These are phyloP conservation scores for Sporothrix globosa DNA, from an alignment of 2,329 filamentous ascomycete genomes.

Conservation along the genomic window DNA sequence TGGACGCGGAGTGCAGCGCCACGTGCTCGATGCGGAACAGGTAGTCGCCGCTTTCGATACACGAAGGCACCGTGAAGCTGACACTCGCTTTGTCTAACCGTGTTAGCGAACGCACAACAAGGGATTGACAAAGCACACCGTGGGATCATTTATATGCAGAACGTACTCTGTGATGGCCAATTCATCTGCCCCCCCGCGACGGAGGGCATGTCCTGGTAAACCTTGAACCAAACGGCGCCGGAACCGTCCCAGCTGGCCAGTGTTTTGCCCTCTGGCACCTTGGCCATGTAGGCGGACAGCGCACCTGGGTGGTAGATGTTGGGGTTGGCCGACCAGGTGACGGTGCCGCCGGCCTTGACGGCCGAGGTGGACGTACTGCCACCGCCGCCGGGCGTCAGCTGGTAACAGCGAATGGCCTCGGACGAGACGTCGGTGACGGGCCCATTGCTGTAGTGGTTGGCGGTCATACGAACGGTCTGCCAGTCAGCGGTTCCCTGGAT, in stretches of 20 bases:
- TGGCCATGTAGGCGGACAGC: constrained; percentile 46
- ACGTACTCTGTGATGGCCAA: constrained; percentile 30
- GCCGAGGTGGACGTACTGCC: constrained; percentile 41
- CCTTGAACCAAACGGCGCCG: constrained; percentile 47
- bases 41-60: constrained; percentile 42
- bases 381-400: constrained; percentile 37
- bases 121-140: no score
- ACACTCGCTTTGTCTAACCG: constrained; percentile 28
- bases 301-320: constrained; percentile 48
- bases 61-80: constrained; percentile 35
- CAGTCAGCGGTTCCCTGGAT: constrained; percentile 39
- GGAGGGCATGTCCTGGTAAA: constrained; percentile 43
- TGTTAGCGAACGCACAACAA: no score
- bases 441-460: constrained; percentile 44
- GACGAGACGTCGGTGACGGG: constrained; percentile 41
- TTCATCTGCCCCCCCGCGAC: constrained; percentile 35
- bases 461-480: constrained; percentile 43
- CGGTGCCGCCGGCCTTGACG: constrained; percentile 45
- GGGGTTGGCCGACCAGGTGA: constrained; percentile 48
- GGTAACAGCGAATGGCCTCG: constrained; percentile 41
- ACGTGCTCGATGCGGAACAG: constrained; percentile 43
- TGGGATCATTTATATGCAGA: no score
- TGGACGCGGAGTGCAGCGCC: constrained; percentile 40
- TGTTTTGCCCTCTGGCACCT: constrained; percentile 44
- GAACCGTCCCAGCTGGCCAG: constrained; percentile 43